Conservation (phyloP, 768 basidiomycete species). For the Russula emetica region DNA sequence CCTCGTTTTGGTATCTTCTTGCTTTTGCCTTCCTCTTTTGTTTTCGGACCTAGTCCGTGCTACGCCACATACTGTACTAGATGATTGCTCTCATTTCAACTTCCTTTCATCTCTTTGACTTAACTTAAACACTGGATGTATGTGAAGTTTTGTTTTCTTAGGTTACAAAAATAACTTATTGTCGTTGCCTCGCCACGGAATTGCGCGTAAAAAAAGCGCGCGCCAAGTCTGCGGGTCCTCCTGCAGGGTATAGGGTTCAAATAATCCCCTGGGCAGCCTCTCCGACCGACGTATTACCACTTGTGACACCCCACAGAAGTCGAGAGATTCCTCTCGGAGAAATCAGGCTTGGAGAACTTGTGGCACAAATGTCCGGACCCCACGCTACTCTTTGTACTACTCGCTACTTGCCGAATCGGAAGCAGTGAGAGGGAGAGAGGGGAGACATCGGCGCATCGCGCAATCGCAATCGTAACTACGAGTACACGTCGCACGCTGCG, state of each 20-base stretch:
- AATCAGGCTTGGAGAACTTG: not conserved
- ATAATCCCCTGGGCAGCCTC: not conserved
- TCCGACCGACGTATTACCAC: no score
- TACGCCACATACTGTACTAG: not conserved
- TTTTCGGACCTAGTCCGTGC: not conserved
- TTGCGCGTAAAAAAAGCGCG: not conserved
- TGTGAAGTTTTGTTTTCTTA: not conserved
- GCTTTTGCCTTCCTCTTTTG: constrained; percentile 1
- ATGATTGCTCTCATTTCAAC: not conserved
- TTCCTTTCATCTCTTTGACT: not conserved
- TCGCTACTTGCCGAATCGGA: no score
- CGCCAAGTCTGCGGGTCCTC: not conserved
- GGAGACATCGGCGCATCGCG: no score
- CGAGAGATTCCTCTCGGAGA: not conserved
- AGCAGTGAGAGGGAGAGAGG: no score
- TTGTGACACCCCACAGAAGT: no score
- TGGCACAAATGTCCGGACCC: not conserved
- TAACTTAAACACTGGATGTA: no score
- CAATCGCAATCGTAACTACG: no score
- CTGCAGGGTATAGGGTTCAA: not conserved
- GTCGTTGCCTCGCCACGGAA: not conserved
- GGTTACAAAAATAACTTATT: not conserved
- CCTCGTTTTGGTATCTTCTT: not conserved
- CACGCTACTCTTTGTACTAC: no score
- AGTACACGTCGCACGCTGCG: no score